Evolutionary conservation across 192 early-diverging fungal species (phyloP).

Genomic region (Coemansia sp.): DNA sequence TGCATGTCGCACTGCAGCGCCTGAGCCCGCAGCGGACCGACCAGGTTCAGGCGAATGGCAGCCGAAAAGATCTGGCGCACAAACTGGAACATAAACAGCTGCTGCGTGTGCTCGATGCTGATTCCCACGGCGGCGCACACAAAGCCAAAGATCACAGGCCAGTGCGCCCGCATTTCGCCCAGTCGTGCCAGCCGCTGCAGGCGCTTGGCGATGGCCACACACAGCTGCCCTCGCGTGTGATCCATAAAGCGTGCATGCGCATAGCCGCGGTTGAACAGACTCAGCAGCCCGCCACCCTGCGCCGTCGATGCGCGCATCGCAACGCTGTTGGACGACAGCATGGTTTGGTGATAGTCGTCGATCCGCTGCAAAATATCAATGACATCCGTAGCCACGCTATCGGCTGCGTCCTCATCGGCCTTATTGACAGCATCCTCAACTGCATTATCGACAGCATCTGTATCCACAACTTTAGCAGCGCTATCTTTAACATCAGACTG

Average conservation of each 20-base stretch:
- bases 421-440: background rate
- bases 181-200: slow-evolving; percentile 57
- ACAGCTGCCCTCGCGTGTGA: slow-evolving; percentile 22
- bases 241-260: slow-evolving; percentile 38
- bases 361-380: slow-evolving; percentile 10
- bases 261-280: slow-evolving; percentile 49
- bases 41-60: slow-evolving; percentile 82
- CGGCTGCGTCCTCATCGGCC: slow-evolving; percentile 21
- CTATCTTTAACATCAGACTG: slow-evolving; percentile 15
- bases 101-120: slow-evolving; percentile 61
- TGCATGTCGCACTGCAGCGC: slow-evolving; percentile 65
- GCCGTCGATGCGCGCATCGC: slow-evolving; percentile 52
- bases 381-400: slow-evolving; percentile 8
- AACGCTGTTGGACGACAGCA: slow-evolving; percentile 41
- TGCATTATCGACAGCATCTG: background rate
- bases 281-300: slow-evolving; percentile 51
- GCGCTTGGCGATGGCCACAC: slow-evolving; percentile 25
- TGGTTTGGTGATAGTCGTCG: slow-evolving; percentile 43
- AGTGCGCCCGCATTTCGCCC: slow-evolving; percentile 64
- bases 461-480: slow-evolving; percentile 17
- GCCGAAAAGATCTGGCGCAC: slow-evolving; percentile 84
- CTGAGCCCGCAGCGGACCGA: slow-evolving; percentile 89
- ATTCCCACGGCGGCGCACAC: slow-evolving; percentile 56
- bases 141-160: slow-evolving; percentile 77
- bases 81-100: slow-evolving; percentile 81